These are phyloP conservation scores for Pythium rishiriense DNA, from an alignment of 352 stramenopile species.

Conservation along the genomic window DNA sequence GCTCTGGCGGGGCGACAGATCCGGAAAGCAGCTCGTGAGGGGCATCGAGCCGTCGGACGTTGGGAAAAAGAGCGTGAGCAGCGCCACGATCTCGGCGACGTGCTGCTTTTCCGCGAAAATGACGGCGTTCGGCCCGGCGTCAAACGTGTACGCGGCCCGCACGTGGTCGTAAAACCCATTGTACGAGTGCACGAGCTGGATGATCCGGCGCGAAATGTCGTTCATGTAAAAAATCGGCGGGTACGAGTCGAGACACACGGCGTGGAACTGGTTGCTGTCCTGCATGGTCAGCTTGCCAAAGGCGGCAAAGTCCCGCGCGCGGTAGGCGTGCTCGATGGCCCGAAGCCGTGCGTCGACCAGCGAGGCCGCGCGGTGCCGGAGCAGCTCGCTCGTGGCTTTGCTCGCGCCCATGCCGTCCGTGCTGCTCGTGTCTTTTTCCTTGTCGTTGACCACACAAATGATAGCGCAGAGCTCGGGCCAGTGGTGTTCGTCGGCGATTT, in stretches of 20 bases:
- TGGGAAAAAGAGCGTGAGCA: conserved; percentile 62
- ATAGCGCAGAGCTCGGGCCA: conserved; percentile 95
- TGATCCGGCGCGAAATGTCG: conserved; percentile 84
- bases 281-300: conserved; percentile 98
- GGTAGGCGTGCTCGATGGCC: conserved; percentile 90
- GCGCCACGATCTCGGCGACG: conserved; percentile 56
- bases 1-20: neutral
- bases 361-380: conserved; percentile 78
- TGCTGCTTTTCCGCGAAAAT: conserved; percentile 83
- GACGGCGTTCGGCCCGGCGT: conserved; percentile 98
- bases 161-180: conserved; percentile 81
- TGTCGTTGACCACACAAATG: conserved; percentile 96
- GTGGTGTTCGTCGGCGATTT: conserved; percentile 86
- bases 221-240: conserved; percentile 99
- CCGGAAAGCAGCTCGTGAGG: conserved; percentile 25
- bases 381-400: conserved; percentile 92
- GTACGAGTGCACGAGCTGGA: conserved; percentile 92
- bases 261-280: conserved; percentile 98
- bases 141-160: conserved; percentile 97
- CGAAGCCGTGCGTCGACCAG: conserved; percentile 88
- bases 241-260: conserved; percentile 97
- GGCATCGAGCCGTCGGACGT: conserved; percentile 16
- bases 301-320: conserved; percentile 90
- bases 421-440: conserved; percentile 96
- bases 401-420: conserved; percentile 96